These are phyloP conservation scores for Kodamaea suecica DNA, from an alignment of 1,139 yeast species.

Conservation along the genomic window DNA sequence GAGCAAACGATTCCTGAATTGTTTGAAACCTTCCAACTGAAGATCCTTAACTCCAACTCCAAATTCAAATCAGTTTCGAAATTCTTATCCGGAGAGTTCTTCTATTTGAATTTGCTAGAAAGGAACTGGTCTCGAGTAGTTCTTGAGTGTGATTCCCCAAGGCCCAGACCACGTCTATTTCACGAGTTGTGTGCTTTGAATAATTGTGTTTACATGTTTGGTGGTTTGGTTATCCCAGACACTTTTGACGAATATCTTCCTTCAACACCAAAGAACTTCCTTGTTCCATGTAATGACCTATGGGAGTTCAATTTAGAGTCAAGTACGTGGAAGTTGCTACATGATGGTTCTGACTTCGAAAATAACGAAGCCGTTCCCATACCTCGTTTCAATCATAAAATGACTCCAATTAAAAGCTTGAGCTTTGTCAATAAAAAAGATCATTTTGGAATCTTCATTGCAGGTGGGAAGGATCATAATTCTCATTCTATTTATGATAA, in stretches of 20 bases:
- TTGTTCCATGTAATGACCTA: conserved; percentile 56
- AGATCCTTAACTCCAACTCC: conserved; percentile 22
- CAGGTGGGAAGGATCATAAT: conserved; percentile 56
- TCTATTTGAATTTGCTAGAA: conserved; percentile 54
- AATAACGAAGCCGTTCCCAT: conserved; percentile 28
- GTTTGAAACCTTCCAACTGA: conserved; percentile 25
- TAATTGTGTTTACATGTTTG: conserved; percentile 54
- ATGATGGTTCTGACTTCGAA: conserved; percentile 32
- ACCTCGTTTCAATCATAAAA: conserved; percentile 52
- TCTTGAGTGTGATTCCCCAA: conserved; percentile 14
- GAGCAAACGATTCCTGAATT: conserved; percentile 34
- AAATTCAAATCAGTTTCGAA: conserved; percentile 33
- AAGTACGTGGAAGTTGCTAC: conserved; percentile 50
- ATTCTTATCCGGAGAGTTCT: conserved; percentile 55
- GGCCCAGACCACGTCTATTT: conserved; percentile 55
- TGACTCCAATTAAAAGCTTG: conserved; percentile 44
- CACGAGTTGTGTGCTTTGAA: conserved; percentile 54
- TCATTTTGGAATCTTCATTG: conserved; percentile 54
- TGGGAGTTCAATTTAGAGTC: conserved; percentile 61
- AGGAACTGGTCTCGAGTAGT: conserved; percentile 51
- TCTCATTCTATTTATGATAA: conserved; percentile 42
- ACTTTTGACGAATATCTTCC: conserved; percentile 7
- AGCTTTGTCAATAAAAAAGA: conserved; percentile 40
- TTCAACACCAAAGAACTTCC: conserved; percentile 12
- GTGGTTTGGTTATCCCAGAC: conserved; percentile 49